A percentile compares a stretch with the other conserved stretches of the same genome.
phyloP scores from a whole-genome alignment of 2,329 filamentous ascomycete species.

The Dichotomopilus funicola region DNA sequence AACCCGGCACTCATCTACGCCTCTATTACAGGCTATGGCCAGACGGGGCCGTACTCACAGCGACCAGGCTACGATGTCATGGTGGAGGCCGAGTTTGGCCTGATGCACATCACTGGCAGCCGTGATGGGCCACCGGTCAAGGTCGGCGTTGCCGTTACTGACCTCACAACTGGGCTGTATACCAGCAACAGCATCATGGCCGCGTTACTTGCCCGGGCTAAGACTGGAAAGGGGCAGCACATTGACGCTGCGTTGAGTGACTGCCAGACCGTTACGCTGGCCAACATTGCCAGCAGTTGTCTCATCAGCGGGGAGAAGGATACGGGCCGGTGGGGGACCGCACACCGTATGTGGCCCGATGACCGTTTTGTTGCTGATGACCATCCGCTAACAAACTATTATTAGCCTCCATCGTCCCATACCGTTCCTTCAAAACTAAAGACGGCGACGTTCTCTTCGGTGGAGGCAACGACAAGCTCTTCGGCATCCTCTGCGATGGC shows the following conservation, averaged over 20 bases:
- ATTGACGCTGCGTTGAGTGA: conserved; percentile 89
- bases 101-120: conserved; percentile 96
- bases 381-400: background rate
- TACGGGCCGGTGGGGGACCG: conserved; percentile 88
- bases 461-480: conserved; percentile 66
- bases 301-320: conserved; percentile 84
- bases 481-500: conserved; percentile 56
- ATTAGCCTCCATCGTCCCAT: conserved; percentile 90
- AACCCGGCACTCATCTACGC: conserved; percentile 89
- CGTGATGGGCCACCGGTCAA: conserved; percentile 89
- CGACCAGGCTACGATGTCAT: conserved; percentile 97
- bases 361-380: background rate
- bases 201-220: conserved; percentile 68
- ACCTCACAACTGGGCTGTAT: conserved; percentile 91
- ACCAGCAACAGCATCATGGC: conserved; percentile 95
- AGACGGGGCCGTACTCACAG: conserved; percentile 82
- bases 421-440: conserved; percentile 72
- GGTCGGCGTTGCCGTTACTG: conserved; percentile 93
- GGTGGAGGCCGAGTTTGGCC: conserved; percentile 95
- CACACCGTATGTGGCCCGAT: conserved; percentile 62
- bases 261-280: conserved; percentile 86
- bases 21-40: conserved; percentile 94
- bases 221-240: conserved; percentile 77
- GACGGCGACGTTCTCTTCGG: conserved; percentile 66
- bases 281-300: conserved; percentile 92